Evolutionary conservation across 73 alveolate genomes (phyloP), one percentile per base, ranked within the genome.

Genomic region (Diophrys appendiculata): DNA sequence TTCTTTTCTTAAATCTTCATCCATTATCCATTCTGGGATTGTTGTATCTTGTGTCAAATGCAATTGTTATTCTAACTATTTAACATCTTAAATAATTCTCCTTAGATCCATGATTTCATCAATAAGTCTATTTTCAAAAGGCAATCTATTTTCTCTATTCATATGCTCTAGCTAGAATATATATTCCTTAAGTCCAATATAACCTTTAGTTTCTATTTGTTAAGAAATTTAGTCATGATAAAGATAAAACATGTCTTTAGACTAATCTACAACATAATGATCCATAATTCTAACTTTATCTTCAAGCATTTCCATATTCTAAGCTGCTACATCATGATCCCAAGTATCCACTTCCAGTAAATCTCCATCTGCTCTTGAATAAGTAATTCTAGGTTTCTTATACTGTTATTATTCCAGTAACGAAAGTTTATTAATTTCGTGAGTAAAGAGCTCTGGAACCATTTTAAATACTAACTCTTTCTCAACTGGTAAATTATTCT

Each of bases 391-490:
- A 0, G 72, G 73, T 29, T 55, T 54, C 31, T 78, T 24, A 78
- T 70, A 85, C 65, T 14, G 33, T 29, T 28, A 54, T 56, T 79
- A 67, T 25, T 85, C 93, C n/a, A 2, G 30, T 0, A 54, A 75
- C 26, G 56, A 77, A 22, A 85, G 83, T 28, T 71, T 79, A 34
- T 70, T 72, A 31, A 85, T 85, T 43, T 85, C 93, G 70, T 77
- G 82, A 14, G 55, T 72, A 72, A 83, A 92, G 52, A 92, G 81
- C 81, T 92, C 97, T 14, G 97, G 97, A 31, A 89, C 94, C 54
- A 84, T 75, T 80, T 84, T 90, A 80, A 84, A 92, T 0, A 88
- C 73, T 54, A 84, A 33, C 65, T 88, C 95, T 77, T 92, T 88
- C 73, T 88, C 87, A 35, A 92, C 85, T 34, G 97, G 97, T 18